A percentile compares a stretch with the other conserved stretches of the same genome.
Evolutionary conservation across 768 basidiomycete genomes (phyloP).

Genomic region (Pisolithus tinctorius): DNA sequence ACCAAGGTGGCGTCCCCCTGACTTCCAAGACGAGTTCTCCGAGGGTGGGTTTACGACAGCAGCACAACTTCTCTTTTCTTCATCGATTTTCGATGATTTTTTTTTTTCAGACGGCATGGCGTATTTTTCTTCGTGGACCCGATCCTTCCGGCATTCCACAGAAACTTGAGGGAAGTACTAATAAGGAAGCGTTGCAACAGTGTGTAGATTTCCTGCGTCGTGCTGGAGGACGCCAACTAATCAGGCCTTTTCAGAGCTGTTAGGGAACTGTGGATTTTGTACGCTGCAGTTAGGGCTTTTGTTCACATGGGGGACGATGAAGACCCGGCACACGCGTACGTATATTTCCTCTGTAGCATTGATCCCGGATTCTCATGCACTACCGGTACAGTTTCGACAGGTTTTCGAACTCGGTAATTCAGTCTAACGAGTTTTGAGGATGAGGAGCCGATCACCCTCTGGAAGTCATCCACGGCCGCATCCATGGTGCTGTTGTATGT

Average conservation of each 20-base stretch:
- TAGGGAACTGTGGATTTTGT: neutral
- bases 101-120: constrained; percentile 7
- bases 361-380: too few species aligned
- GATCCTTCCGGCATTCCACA: constrained; percentile 14
- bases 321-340: constrained; percentile 8
- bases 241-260: neutral
- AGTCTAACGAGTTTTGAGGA: constrained; percentile 6
- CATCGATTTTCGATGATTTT: neutral
- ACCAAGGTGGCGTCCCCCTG: constrained; percentile 11
- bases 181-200: constrained; percentile 11
- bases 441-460: constrained; percentile 5
- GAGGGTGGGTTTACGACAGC: constrained; percentile 1
- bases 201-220: constrained; percentile 3
- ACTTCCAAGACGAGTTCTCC: constrained; percentile 10
- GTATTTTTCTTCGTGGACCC: constrained; percentile 15
- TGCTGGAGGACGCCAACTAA: neutral
- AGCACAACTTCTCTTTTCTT: neutral
- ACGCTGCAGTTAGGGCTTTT: constrained; percentile 13
- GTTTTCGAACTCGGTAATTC: constrained; percentile 19
- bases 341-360: neutral
- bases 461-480: constrained; percentile 16
- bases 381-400: constrained; percentile 16
- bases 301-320: constrained; percentile 13
- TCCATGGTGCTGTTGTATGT: constrained; percentile 16
- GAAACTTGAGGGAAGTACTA: constrained; percentile 9